phyloP scores from a whole-genome alignment of 1,284 basidiomycete species.

The Thelephora terrestris region DNA sequence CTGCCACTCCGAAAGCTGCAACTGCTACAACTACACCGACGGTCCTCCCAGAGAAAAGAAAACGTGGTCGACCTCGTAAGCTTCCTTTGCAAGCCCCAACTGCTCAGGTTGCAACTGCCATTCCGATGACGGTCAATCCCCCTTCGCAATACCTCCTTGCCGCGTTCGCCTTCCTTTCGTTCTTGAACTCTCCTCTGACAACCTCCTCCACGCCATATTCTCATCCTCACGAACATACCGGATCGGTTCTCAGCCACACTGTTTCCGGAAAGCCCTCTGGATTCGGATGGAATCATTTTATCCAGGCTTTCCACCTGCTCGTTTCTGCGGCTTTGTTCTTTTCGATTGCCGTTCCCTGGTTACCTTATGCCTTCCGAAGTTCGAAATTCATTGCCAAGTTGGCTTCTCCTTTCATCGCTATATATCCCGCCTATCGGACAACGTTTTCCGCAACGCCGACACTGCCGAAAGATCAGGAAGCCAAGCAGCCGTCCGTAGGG shows the following conservation, averaged over 20 bases:
- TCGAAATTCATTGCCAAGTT: slow-evolving; percentile 13
- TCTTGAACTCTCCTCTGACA: slow-evolving; percentile 62
- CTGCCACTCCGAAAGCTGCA: slow-evolving; percentile 16
- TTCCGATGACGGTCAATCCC: slow-evolving; percentile 1
- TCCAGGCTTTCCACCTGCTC: slow-evolving; percentile 50
- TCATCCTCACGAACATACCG: slow-evolving; percentile 23
- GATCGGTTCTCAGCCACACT: slow-evolving; percentile 19
- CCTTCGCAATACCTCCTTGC: slow-evolving; percentile 54
- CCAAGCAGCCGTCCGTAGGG: background rate
- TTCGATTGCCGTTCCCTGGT: slow-evolving; percentile 43
- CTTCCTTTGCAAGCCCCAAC: slow-evolving; percentile 26
- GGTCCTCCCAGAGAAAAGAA: slow-evolving; percentile 56
- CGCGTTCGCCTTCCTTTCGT: slow-evolving; percentile 66
- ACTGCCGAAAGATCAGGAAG: background rate
- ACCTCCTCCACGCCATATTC: slow-evolving; percentile 22
- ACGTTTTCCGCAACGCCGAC: slow-evolving; percentile 15
- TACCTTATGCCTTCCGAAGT: slow-evolving; percentile 23
- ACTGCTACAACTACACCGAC: slow-evolving; percentile 15
- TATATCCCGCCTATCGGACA: background rate
- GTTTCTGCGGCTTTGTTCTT: slow-evolving; percentile 52
- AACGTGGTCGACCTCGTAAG: slow-evolving; percentile 67
- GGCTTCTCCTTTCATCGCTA: slow-evolving; percentile 16
- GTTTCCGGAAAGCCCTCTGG: slow-evolving; percentile 4
- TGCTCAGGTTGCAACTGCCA: slow-evolving; percentile 10
- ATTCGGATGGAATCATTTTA: slow-evolving; percentile 38